Evolutionary conservation across 225 moss, liverwort and hornwort genomes (phyloP), one percentile per base, ranked within the genome.

Genomic region (Rhytidiadelphus loreus): DNA sequence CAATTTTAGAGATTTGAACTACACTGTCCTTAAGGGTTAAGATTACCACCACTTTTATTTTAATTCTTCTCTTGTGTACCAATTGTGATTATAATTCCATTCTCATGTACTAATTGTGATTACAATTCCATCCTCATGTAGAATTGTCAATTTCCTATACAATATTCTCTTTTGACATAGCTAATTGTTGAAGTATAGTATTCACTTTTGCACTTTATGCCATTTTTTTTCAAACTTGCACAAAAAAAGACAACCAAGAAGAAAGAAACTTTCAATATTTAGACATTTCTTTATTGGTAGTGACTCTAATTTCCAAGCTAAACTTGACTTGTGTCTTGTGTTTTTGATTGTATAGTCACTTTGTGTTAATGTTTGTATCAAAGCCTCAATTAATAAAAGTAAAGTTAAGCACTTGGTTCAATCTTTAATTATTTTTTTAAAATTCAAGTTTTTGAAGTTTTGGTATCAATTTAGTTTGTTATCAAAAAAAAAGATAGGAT

Each of bases 341-440:
- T 65, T 35, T 19, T 66, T 66, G 37, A 37, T 2, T 37, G 11
- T 11, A 37, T 66, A 11, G 20, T 37, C 21, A 11, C 66, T 37
- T 35, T 20, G 6, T 20, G 3, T 37, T 2, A 37, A 3, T 65
- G 37, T 37, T 37, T 66, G 11, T 5, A 6, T 21, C 0, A 37
- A 66, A 21, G 37, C 6, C 6, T 66, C 6, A 11, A 66, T 64
- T 10, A 35, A 33, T 63, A 35, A 20, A 19, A 66, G 11, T 37
- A 20, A 65, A 65, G 2, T 19, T 11, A 10, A 0, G 10, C 3
- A 19, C 6, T 5, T 5, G 8, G 37, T 37, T 3, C 1, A 20
- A 11, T 65, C 37, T 35, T 37, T 20, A 3, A 18, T 19, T 37
- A 19, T 37, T 20, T 65, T 65, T 37, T 61, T 5, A 8, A 61